Conservation (phyloP, 2,329 filamentous ascomycete genomes). For the Trichoderma arundinaceum region DNA sequence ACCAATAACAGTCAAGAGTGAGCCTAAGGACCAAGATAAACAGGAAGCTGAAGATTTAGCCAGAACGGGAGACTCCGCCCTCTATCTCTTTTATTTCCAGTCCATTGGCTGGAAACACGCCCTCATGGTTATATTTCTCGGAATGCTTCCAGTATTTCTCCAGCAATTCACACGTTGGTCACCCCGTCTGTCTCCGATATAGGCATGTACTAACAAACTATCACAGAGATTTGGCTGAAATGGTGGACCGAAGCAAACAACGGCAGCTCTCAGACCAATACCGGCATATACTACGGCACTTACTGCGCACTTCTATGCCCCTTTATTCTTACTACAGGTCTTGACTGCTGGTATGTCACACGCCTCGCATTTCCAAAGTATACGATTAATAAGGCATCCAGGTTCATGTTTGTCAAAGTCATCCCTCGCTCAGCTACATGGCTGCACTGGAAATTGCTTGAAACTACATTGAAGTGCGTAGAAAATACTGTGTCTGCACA, state of each 20-base stretch:
- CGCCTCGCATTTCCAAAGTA: background rate
- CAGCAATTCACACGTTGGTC: background rate
- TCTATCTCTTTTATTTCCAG: conserved; percentile 34
- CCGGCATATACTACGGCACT: background rate
- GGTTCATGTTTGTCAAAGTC: conserved; percentile 22
- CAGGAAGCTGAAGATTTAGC: conserved; percentile 1
- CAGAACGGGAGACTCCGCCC: conserved; percentile 28
- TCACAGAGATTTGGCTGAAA: conserved; percentile 40
- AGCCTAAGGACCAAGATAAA: background rate
- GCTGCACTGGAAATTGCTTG: conserved; percentile 17
- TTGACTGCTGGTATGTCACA: background rate
- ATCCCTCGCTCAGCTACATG: conserved; percentile 13
- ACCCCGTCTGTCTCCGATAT: background rate
- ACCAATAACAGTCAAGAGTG: background rate
- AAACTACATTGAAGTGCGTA: conserved; percentile 11
- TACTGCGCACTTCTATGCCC: background rate
- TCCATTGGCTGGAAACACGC: conserved; percentile 32
- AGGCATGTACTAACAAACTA: background rate
- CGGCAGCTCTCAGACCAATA: background rate
- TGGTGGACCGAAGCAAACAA: conserved; percentile 40
- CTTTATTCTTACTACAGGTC: conserved; percentile 2
- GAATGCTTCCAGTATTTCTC: conserved; percentile 29
- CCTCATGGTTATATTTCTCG: conserved; percentile 27
- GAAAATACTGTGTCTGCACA: background rate
- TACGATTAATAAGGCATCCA: background rate